These are phyloP conservation scores for Lignosus rhinocerotis DNA, from an alignment of 1,284 basidiomycete genomes.

Conservation along the genomic window DNA sequence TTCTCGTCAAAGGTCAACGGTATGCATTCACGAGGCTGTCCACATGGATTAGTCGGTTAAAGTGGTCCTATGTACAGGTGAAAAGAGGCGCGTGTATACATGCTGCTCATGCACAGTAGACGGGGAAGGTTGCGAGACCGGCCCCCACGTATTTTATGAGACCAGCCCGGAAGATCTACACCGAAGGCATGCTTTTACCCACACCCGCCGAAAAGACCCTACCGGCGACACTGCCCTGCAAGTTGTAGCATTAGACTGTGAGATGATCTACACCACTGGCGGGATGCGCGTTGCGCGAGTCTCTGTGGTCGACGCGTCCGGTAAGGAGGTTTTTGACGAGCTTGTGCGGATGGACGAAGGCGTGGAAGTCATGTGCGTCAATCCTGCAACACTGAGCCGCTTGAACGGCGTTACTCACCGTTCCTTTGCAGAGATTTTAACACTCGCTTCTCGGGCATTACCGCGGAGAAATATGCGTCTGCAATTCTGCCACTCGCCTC, in stretches of 20 bases:
- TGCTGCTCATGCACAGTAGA: conserved; percentile 67
- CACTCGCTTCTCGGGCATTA: conserved; percentile 89
- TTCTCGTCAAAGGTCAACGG: conserved; percentile 60
- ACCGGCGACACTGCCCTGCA: conserved; percentile 53
- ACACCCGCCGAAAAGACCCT: conserved; percentile 34
- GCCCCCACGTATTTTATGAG: conserved; percentile 80
- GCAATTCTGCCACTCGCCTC: conserved; percentile 64
- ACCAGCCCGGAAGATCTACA: conserved; percentile 71
- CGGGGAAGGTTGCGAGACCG: conserved; percentile 63
- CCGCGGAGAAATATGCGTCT: conserved; percentile 52
- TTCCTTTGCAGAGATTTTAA: conserved; percentile 72
- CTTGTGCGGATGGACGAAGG: conserved; percentile 77
- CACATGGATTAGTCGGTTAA: not conserved
- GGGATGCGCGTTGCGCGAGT: conserved; percentile 87
- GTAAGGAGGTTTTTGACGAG: conserved; percentile 78
- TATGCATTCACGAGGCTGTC: conserved; percentile 30
- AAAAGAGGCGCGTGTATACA: conserved; percentile 61
- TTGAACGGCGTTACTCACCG: not conserved
- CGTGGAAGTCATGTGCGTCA: conserved; percentile 74
- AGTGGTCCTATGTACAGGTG: conserved; percentile 44
- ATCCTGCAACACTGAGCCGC: not conserved
- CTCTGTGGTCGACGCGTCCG: conserved; percentile 79
- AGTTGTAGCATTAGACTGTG: conserved; percentile 85
- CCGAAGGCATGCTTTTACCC: conserved; percentile 71
- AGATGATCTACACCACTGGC: conserved; percentile 91